Conservation (phyloP, 106 monocot genomes). For the Posidonia australis region DNA sequence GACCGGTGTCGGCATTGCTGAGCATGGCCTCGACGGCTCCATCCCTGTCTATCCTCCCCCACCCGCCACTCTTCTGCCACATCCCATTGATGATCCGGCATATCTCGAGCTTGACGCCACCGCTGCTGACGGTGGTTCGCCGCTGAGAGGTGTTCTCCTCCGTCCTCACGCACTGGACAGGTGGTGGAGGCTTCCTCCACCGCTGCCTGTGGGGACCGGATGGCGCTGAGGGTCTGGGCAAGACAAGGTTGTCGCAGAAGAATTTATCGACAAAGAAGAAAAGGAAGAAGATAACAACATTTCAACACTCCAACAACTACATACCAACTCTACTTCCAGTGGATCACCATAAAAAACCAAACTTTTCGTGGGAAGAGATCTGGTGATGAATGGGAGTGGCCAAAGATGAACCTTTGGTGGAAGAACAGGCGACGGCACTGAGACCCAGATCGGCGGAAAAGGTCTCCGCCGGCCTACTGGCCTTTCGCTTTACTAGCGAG, state of each 20-base stretch:
- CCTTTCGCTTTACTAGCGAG: too few species aligned
- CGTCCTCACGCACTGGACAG: conserved; percentile 26
- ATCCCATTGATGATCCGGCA: conserved; percentile 91
- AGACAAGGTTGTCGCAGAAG: background rate
- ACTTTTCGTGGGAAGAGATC: too few species aligned
- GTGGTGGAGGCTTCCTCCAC: background rate
- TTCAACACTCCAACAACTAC: too few species aligned
- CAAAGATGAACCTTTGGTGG: too few species aligned
- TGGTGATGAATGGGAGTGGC: too few species aligned
- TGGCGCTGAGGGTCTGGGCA: background rate
- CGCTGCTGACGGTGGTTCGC: conserved; percentile 33
- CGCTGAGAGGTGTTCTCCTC: conserved; percentile 16
- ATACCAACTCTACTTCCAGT: too few species aligned
- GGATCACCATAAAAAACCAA: too few species aligned
- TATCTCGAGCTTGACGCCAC: conserved; percentile 51
- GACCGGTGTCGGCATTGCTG: conserved; percentile 70
- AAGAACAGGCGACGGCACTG: too few species aligned
- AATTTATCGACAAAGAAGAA: background rate
- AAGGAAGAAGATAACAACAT: conserved; percentile 7
- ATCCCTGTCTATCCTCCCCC: conserved; percentile 89
- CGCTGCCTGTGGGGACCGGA: too few species aligned
- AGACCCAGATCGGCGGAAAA: too few species aligned
- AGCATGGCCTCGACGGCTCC: conserved; percentile 90
- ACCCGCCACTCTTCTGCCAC: conserved; percentile 99
- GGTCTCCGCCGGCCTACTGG: too few species aligned